phyloP scores from a whole-genome alignment of 73 alveolate genomes.

The Blepharisma japonicum region DNA sequence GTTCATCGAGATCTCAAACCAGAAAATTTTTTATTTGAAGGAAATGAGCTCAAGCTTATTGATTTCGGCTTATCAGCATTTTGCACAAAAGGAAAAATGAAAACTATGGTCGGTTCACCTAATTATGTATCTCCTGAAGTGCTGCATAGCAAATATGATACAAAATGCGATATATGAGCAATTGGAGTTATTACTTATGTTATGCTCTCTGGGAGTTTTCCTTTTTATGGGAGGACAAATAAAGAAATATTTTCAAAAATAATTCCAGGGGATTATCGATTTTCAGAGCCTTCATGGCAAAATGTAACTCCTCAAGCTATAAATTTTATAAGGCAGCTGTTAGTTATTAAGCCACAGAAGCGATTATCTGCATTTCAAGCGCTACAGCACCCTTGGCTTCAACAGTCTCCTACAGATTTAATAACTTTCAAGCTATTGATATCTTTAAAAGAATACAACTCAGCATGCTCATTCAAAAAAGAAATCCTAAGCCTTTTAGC shows the following conservation, averaged over 20 bases:
- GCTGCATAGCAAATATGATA: neutral
- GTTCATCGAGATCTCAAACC: slow-evolving; percentile 61
- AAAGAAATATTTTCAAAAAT: neutral
- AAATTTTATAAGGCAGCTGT: neutral
- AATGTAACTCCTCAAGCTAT: neutral
- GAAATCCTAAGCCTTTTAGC: too few relatives aligned
- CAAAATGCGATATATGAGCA: neutral
- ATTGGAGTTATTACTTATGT: neutral
- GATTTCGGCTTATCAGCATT: neutral
- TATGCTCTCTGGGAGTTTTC: neutral
- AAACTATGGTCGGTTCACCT: neutral
- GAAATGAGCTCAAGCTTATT: neutral
- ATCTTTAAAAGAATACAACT: too few relatives aligned
- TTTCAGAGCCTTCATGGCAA: neutral
- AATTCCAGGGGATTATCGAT: neutral
- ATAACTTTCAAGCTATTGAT: too few relatives aligned
- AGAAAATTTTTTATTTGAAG: slow-evolving; percentile 39
- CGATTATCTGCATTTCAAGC: neutral
- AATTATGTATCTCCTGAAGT: slow-evolving; percentile 1
- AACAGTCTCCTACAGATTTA: neutral
- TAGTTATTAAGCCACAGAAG: neutral
- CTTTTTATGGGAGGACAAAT: neutral
- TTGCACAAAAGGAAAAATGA: neutral
- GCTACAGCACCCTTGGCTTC: neutral
- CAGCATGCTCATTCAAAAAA: too few relatives aligned